Evolutionary conservation across 1,139 yeast species (phyloP).

Genomic region (Hyphopichia pseudoburtonii): DNA sequence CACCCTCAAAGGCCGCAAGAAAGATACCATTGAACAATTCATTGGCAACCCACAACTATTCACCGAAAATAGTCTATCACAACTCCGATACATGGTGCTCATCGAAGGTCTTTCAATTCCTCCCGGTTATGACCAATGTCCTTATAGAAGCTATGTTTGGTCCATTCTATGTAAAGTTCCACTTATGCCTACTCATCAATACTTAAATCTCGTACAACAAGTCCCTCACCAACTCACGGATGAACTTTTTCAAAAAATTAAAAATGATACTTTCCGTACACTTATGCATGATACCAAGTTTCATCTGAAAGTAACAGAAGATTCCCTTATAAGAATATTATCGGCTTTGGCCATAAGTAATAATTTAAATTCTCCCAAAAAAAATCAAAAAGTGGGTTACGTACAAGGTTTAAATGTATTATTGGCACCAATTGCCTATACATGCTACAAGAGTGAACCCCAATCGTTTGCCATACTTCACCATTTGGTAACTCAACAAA

Average conservation of each 20-base stretch:
- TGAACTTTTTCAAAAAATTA: slow-evolving; percentile 64
- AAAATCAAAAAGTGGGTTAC: slow-evolving; percentile 52
- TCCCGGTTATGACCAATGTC: slow-evolving; percentile 51
- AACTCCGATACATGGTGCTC: slow-evolving; percentile 73
- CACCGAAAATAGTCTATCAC: slow-evolving; percentile 70
- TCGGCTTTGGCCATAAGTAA: slow-evolving; percentile 66
- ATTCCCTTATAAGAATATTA: slow-evolving; percentile 63
- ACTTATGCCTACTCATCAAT: slow-evolving; percentile 54
- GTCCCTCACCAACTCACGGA: slow-evolving; percentile 51
- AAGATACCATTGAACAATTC: slow-evolving; percentile 67
- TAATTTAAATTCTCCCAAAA: too few species aligned
- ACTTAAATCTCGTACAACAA: slow-evolving; percentile 52
- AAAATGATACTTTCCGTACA: slow-evolving; percentile 86
- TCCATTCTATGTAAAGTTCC: slow-evolving; percentile 69
- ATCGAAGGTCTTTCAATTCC: slow-evolving; percentile 71
- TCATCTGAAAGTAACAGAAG: slow-evolving; percentile 66
- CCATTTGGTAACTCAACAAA: slow-evolving; percentile 54
- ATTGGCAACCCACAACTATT: slow-evolving; percentile 62
- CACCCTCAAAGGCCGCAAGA: slow-evolving; percentile 43
- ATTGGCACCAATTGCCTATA: slow-evolving; percentile 79
- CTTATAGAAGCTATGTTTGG: slow-evolving; percentile 81
- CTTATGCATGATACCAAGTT: slow-evolving; percentile 73
- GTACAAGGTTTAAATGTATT: slow-evolving; percentile 93
- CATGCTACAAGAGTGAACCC: slow-evolving; percentile 74
- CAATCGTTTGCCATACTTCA: slow-evolving; percentile 78